Base-by-base conservation (phyloP, 108 stramenopile species). In the Mayamaea pseudoterrestris region DNA sequence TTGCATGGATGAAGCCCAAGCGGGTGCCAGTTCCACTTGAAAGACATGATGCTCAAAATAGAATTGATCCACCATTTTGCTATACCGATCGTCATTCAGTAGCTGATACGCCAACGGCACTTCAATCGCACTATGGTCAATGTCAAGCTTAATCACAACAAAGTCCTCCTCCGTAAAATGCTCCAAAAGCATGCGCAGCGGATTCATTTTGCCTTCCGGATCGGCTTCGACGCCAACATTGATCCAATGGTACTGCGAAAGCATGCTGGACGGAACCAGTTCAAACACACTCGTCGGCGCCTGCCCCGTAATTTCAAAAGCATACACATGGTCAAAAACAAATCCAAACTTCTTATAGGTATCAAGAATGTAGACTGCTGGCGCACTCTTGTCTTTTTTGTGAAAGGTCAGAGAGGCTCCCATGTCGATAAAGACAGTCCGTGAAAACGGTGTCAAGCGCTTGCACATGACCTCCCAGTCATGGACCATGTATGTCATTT, bases 11-110 rank as follows among this genome's bases (percentile, higher is more conserved):
- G 8, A 16, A 24, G 30, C 26, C 80, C 75, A 81, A 22, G 11
- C n/a, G 6, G 5, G 8, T 2, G 45, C 31, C 13, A 82, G 30
- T 44, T 68, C 68, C 21, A 29, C 34, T 41, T 64, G 40, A 35
- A 56, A 30, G 0, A 73, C 71, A 60, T 78, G 81, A 44, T 83
- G 69, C 26, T 83, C 81, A 61, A 83, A 78, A 26, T 83, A 83
- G 50, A 83, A 83, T 21, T 73, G 71, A 65, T 83, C 81, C 14
- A 83, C 48, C 9, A 80, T 16, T 35, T 58, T 30, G 13, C 43
- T 18, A 27, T 52, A 44, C 14, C 20, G n/a, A 11, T 34, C 34
- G 30, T 65, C 49, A 7, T 60, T 30, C 11, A 71, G 29, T 12
- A 76, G 29, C 35, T 74, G 72, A 0, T 50, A 3, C 8, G 56